These are phyloP conservation scores for Didymella keratinophila DNA, from an alignment of 2,329 filamentous ascomycete species.

Conservation along the genomic window DNA sequence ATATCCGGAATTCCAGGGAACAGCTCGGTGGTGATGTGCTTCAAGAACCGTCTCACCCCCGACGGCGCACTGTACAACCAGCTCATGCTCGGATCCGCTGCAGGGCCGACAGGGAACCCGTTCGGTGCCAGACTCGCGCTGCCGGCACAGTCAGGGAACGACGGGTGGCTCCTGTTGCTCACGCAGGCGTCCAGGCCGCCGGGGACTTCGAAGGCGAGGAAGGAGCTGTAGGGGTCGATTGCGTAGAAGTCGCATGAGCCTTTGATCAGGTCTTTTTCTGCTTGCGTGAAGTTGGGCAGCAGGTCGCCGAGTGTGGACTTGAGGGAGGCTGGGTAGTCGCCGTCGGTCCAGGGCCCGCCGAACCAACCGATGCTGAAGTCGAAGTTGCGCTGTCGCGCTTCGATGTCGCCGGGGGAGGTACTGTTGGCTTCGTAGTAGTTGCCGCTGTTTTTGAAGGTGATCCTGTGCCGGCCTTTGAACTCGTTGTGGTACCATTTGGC, in stretches of 20 bases:
- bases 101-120: conserved; percentile 57
- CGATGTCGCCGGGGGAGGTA: conserved; percentile 46
- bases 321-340: conserved; percentile 52
- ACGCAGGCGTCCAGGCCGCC: conserved; percentile 52
- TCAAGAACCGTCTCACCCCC: conserved; percentile 53
- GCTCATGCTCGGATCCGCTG: conserved; percentile 51
- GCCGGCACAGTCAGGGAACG: conserved; percentile 54
- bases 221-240: conserved; percentile 50
- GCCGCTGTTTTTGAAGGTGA: conserved; percentile 55
- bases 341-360: conserved; percentile 57
- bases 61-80: conserved; percentile 55
- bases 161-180: conserved; percentile 50
- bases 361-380: conserved; percentile 57
- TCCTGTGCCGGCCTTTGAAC: conserved; percentile 53
- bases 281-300: conserved; percentile 48
- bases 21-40: conserved; percentile 53
- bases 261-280: conserved; percentile 54
- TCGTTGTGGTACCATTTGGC: conserved; percentile 57
- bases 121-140: conserved; percentile 45
- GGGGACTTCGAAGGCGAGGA: conserved; percentile 41
- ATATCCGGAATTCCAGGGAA: conserved; percentile 54
- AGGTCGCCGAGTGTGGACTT: conserved; percentile 53
- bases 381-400: conserved; percentile 51
- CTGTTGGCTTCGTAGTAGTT: conserved; percentile 54
- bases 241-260: conserved; percentile 56